These are phyloP conservation scores for Glonium stellatum DNA, from an alignment of 495 filamentous ascomycete genomes.

Conservation along the genomic window DNA sequence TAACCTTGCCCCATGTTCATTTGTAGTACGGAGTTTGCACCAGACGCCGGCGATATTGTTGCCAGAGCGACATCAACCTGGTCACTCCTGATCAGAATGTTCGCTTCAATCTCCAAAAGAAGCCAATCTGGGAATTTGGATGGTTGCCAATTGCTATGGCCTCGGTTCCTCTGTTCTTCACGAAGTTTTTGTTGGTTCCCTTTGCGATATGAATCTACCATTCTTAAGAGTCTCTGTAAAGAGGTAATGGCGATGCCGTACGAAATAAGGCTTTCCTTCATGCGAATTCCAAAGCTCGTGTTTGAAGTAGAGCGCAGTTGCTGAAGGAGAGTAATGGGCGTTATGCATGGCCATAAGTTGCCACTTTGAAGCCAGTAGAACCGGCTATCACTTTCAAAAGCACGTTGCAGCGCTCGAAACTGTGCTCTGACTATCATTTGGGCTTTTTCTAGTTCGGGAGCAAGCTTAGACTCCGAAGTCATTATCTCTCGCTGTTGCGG, in stretches of 20 bases:
- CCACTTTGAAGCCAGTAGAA: conserved; percentile 46
- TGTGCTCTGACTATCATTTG: too few relatives aligned
- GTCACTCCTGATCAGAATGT: conserved; percentile 46
- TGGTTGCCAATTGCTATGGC: conserved; percentile 49
- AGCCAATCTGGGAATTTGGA: conserved; percentile 46
- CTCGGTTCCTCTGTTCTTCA: conserved; percentile 29
- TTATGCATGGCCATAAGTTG: conserved; percentile 48
- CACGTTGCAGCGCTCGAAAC: too few relatives aligned
- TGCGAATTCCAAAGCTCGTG: conserved; percentile 33
- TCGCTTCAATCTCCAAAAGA: conserved; percentile 50
- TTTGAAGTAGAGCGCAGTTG: conserved; percentile 42
- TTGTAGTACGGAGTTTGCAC: conserved; percentile 49
- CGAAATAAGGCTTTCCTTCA: conserved; percentile 41
- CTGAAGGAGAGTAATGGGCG: conserved; percentile 45
- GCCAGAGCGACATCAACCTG: conserved; percentile 49
- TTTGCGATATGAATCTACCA: conserved; percentile 29
- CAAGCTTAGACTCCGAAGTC: too few relatives aligned
- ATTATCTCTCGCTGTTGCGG: background rate
- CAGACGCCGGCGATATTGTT: conserved; percentile 43
- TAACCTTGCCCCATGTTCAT: conserved; percentile 41
- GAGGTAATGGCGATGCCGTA: conserved; percentile 41
- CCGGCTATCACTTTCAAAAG: too few relatives aligned
- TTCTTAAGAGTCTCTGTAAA: conserved; percentile 42
- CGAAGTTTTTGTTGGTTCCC: conserved; percentile 13
- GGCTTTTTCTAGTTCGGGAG: too few relatives aligned